Base-by-base conservation (phyloP, 805 yeast species). In the Pichia californica region DNA sequence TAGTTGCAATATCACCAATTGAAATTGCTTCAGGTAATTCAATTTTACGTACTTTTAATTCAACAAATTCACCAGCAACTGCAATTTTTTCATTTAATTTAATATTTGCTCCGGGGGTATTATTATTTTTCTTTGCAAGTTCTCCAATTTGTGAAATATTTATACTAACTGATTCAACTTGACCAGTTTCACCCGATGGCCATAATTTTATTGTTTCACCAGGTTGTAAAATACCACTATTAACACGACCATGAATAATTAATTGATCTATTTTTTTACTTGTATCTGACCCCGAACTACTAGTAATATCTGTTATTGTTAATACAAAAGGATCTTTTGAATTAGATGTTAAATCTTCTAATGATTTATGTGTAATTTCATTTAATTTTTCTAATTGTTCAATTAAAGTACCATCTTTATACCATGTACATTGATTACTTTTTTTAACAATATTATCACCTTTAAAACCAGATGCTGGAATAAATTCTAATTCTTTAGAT, bases 391-490 rank as follows among this genome's bases (percentile, higher is more conserved):
- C 76, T 38, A 74, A 56, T 42, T 61, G 54, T 25, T 67, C 67
- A 8, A 73, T 52, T 41, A 76, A 59, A 1, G 63, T 74, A 69
- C 19, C 66, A 28, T 46, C 14, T 16, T 37, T 61, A 58, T 49
- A 64, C 70, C 48, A 62, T 29, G 18, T 27, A 39, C 50, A 43
- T 7, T 47, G 31, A 9, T 53, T 40, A 6, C 71, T 68, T 32
- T 62, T 59, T 23, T 70, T 73, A 14, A 75, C 76, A 11, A 85
- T 81, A 53, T 83, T 83, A 39, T 69, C 76, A 9, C 94, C 94
- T 3, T 71, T 59, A 37, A 79, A 68, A 0, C 91, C 94, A 9
- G 86, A 77, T 23, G 81, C 73, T 3, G 94, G 93, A 3, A 85
- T 67, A 49, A 76, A 83, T 3, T 61, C 55, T 2, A 82, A 53